Percentiles rank a stretch among this genome's conserved stretches.
phyloP scores from a whole-genome alignment of 495 filamentous ascomycete genomes.

The Talaromyces ruber region DNA sequence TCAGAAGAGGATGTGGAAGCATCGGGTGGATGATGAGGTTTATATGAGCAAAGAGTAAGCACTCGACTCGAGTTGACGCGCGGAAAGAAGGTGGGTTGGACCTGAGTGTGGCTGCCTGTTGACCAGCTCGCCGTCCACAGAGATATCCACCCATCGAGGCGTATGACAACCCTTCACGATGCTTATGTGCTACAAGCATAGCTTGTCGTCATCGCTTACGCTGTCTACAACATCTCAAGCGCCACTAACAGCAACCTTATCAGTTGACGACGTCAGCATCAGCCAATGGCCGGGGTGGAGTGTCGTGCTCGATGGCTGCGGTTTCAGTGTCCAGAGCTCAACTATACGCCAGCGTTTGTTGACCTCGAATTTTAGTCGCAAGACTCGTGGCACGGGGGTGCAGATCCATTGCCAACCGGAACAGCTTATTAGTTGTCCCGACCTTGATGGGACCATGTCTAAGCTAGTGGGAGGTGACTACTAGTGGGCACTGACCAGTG shows the following conservation, averaged over 20 bases:
- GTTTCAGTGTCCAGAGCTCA: not conserved
- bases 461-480: not conserved
- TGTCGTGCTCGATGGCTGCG: not conserved
- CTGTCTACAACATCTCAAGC: not conserved
- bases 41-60: not conserved
- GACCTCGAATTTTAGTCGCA: not conserved
- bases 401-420: not conserved
- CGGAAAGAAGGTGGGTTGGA: not conserved
- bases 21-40: not conserved
- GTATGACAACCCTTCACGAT: not conserved
- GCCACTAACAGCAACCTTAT: not conserved
- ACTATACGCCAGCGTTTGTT: not conserved
- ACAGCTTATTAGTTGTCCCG: not conserved
- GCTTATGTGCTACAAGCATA: not conserved
- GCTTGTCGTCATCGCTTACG: not conserved
- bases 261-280: not conserved
- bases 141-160: not conserved
- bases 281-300: not conserved
- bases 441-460: not conserved
- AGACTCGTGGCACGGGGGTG: not conserved
- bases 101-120: not conserved
- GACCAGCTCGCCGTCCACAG: not conserved
- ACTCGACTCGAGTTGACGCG: not conserved
- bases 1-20: not conserved
- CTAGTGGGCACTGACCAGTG: not conserved